phyloP scores from a whole-genome alignment of 2,329 filamentous ascomycete species.

The Penicillium sp. region DNA sequence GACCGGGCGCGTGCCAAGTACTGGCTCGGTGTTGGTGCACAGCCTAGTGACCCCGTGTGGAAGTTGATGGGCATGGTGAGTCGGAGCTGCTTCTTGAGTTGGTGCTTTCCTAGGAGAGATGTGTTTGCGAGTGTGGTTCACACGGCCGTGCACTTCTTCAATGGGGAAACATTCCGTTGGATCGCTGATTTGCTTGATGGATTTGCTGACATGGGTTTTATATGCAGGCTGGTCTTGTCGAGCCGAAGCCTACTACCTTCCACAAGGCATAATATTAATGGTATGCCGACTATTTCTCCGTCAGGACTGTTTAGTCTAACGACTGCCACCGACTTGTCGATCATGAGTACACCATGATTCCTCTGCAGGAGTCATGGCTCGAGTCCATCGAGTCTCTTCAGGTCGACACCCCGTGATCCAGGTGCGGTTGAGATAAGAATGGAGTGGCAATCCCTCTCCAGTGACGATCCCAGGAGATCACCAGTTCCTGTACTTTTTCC shows the following conservation, averaged over 20 bases:
- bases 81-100: conserved; percentile 12
- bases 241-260: conserved; percentile 37
- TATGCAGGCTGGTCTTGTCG: conserved; percentile 43
- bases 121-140: conserved; percentile 5
- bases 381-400: background rate
- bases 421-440: background rate
- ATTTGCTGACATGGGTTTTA: conserved; percentile 11
- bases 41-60: conserved; percentile 91
- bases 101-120: background rate
- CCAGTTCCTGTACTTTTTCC: conserved; percentile 10
- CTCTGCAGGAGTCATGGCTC: background rate
- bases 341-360: background rate
- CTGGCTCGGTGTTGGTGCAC: conserved; percentile 96
- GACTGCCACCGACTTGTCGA: background rate
- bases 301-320: conserved; percentile 1
- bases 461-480: conserved; percentile 2
- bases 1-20: conserved; percentile 83
- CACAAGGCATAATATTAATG: conserved; percentile 28
- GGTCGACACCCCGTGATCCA: background rate
- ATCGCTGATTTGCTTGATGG: background rate
- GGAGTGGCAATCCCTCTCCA: background rate
- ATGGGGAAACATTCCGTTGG: background rate
- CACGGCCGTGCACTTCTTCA: background rate
- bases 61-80: conserved; percentile 79
- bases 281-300: background rate